Conservation (phyloP, 2,329 filamentous ascomycete species). For the Fusarium sp. region DNA sequence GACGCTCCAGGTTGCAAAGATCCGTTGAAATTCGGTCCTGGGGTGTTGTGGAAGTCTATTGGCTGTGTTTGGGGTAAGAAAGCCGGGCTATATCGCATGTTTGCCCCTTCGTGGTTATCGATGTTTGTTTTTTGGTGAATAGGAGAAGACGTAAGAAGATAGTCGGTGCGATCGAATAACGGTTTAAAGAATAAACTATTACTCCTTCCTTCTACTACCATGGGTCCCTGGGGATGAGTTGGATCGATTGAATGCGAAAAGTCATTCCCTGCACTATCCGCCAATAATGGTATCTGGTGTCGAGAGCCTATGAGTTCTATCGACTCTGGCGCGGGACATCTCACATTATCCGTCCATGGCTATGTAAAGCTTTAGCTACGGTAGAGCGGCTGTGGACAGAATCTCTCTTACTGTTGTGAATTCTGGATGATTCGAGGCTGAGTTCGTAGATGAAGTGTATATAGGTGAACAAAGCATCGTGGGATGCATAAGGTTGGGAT, state of each 20-base stretch:
- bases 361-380: not conserved
- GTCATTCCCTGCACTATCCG: fast-evolving
- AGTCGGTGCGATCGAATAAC: not conserved
- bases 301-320: not conserved
- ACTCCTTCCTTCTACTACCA: fast-evolving
- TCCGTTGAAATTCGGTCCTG: fast-evolving
- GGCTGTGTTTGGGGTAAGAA: fast-evolving
- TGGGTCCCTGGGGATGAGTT: fast-evolving
- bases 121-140: not conserved
- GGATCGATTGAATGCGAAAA: fast-evolving
- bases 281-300: fast-evolving
- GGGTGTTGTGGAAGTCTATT: fast-evolving
- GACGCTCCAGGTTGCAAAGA: fast-evolving
- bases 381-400: too few species aligned
- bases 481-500: not conserved
- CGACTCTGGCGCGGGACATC: not conserved
- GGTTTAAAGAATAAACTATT: constrained; percentile 7
- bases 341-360: not conserved
- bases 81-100: fast-evolving
- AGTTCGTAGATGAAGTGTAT: fast-evolving
- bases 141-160: not conserved
- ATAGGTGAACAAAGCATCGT: not conserved
- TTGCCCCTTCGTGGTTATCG: too few species aligned
- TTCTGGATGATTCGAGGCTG: fast-evolving
- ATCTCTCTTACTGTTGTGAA: not conserved